Base-by-base conservation (phyloP, 805 yeast genomes). In the Metschnikowia bowlesiae region DNA sequence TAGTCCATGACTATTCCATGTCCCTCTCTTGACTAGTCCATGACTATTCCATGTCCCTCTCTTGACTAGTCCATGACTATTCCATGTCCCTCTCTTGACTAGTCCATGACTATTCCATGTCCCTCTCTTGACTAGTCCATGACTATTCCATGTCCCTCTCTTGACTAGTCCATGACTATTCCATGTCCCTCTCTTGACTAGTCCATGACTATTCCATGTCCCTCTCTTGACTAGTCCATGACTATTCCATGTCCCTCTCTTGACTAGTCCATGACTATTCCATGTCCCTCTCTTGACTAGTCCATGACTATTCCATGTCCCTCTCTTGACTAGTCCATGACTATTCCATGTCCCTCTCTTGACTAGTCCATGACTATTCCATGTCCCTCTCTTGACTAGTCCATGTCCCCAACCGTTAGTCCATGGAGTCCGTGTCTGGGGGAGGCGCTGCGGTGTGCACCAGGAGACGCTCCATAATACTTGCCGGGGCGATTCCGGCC, bases 401-500 rank as follows among this genome's bases (percentile, higher is more conserved):
- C 16, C 13, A 33, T 33, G 16, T 8, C 35, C n/a, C 6, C 18
- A 22, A 9, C 31, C 7, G 16, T 22, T 29, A 28, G 14, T 35
- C 47, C 3, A 26, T 28, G 5, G 39, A 44, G 14, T 44, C 47
- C 5, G 48, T 32, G 2, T 54, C 57, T 10, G 33, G 39, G 46
- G 58, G 62, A 10, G 65, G 66, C 28, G 69, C 62, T 2, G 62
- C 63, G 1, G 72, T 69, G 30, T 66, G 65, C 33, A 64, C 67
- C 30, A 64, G 53, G 31, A 79, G 66, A 47, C 85, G 68, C 55
- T 83, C 89, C 68, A 82, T 68, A 8, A 84, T 82, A 55, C 86
- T 80, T n/a, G 87, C 85, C 0, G 90, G 89, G 0, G 89, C 82
- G 14, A 85, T 84, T 0, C 89, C 89, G 29, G 82, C 72, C 0